Evolutionary conservation across 441 rosid species (phyloP).

Genomic region (Aquilaria agallochum): DNA sequence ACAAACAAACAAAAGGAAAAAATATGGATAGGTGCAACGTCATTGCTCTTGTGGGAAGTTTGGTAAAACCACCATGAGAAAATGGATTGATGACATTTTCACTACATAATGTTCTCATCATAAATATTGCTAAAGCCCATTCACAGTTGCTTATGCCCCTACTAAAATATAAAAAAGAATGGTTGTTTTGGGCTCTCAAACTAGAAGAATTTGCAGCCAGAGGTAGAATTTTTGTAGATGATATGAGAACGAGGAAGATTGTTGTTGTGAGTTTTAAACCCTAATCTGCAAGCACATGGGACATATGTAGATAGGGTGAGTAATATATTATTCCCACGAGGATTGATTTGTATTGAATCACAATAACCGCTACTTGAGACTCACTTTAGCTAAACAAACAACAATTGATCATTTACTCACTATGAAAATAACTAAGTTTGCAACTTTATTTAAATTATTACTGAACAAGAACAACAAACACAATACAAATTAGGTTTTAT

Average conservation of each 20-base stretch:
- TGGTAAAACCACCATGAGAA: slow-evolving; percentile 65
- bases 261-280: too few relatives aligned
- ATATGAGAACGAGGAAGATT: slow-evolving; percentile 98
- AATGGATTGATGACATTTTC: slow-evolving; percentile 59
- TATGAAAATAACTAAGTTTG: too few relatives aligned
- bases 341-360: too few relatives aligned
- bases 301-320: too few relatives aligned
- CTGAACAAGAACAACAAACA: too few relatives aligned
- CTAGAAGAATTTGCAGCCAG: slow-evolving; percentile 67
- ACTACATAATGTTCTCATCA: slow-evolving; percentile 30
- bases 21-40: slow-evolving; percentile 14
- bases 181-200: slow-evolving; percentile 89
- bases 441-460: too few relatives aligned
- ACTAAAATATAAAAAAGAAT: slow-evolving; percentile 89
- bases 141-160: slow-evolving; percentile 64
- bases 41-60: slow-evolving; percentile 55
- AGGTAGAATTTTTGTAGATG: slow-evolving; percentile 98
- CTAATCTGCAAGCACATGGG: too few relatives aligned
- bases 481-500: too few relatives aligned
- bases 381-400: too few relatives aligned
- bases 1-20: slow-evolving; percentile 24
- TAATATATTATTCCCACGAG: too few relatives aligned
- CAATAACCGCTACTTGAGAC: too few relatives aligned
- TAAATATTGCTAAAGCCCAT: slow-evolving; percentile 61
- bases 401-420: too few relatives aligned